Conservation (phyloP, 202 grass and related monocot species). For the Bolboschoenoplectus hybrid region DNA sequence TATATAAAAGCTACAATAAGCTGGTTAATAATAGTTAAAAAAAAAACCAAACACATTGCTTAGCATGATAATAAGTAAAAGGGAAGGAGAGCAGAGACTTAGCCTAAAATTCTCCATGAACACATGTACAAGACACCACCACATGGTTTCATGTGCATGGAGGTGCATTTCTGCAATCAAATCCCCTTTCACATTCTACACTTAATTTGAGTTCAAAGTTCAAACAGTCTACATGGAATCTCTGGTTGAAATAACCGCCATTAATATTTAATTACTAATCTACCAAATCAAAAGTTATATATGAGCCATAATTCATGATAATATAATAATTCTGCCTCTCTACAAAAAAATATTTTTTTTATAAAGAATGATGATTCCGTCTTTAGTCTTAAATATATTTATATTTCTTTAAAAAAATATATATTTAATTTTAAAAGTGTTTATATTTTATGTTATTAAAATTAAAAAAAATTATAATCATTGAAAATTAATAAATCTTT, state of each 20-base stretch:
- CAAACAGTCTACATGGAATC: slow-evolving; percentile 17
- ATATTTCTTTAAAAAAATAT: no score
- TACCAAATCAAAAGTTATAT: no score
- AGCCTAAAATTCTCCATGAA: background rate
- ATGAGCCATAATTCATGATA: no score
- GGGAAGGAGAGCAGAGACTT: background rate
- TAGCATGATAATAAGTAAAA: background rate
- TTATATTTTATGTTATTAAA: no score
- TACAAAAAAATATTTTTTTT: no score
- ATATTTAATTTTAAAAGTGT: no score
- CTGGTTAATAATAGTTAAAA: background rate
- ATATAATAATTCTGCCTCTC: no score
- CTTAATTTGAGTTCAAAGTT: background rate
- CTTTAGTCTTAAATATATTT: background rate
- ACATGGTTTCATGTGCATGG: slow-evolving; percentile 40
- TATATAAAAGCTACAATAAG: background rate
- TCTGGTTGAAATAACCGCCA: background rate
- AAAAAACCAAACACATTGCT: background rate
- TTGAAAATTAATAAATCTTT: no score
- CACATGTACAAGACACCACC: slow-evolving; percentile 16
- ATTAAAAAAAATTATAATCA: no score
- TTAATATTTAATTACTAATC: no score
- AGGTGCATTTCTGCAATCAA: background rate
- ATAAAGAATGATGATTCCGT: no score
- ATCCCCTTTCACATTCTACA: background rate